Evolutionary conservation across 306 rosid species (phyloP), one percentile per base, ranked within the genome.

Genomic region (Erythrophleum fordii): DNA sequence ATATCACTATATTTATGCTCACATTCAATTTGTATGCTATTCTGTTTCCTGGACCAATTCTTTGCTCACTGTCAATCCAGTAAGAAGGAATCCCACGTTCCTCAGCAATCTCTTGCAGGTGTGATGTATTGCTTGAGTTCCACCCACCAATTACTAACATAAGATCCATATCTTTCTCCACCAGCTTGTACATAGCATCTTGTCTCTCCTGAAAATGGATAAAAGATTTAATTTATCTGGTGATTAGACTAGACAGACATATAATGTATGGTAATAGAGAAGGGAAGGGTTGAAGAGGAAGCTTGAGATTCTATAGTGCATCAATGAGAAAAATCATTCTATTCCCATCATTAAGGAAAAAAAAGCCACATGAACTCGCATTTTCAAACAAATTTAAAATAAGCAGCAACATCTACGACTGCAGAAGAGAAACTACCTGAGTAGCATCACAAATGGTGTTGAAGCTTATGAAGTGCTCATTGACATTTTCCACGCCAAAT

Each of bases 401-500:
- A 66, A 58, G 77, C 35, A 70, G 66, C 49, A 49, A 59, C 23
- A 60, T 64, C 59, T 35, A 55, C 22, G 29, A 51, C 31, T 60
- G 37, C 37, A 35, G 58, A 66, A 67, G 78, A 73, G 73, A 81
- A 68, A 85, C 61, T 81, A 93, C 99, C 90, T 96, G 98, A 69
- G 99, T 93, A 55, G 99, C 98, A 84, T 92, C 99, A 79, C 99
- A 96, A 70, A 93, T 96, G 77, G 99, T 96, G 86, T 95, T 96
- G 92, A 96, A 96, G 89, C 98, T 96, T 29, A 91, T 37, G 77
- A 96, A 93, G 83, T 96, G 98, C 37, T 93, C 97, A 68, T 81
- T 96, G 84, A 90, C 16, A 49, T 90, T 96, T 73, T 88, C 91
- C 52, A 93, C 98, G 16, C 99, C 99, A 39, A 78, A 85, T 89